Base-by-base conservation (phyloP, 257 asterid species). In the Scutellaria barbata region DNA sequence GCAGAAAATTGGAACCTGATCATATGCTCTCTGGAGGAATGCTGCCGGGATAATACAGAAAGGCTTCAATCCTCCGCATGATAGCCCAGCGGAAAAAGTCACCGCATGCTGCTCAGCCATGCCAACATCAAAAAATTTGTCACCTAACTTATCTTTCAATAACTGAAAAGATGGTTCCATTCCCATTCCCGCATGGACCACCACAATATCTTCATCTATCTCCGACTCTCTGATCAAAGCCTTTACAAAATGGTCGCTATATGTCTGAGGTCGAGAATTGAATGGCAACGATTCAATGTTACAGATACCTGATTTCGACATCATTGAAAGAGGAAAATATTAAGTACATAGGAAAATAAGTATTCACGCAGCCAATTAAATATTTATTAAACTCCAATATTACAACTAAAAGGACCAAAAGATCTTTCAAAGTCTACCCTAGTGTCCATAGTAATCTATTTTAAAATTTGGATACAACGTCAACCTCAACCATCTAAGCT, bases 21-120 rank as follows among this genome's bases (percentile, higher is more conserved):
- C 98, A 35, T 87, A 89, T 37, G 96, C 98, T 77, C 98, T 85
- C 81, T 92, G 95, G 68, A 92, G 95, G 67, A 88, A 92, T 35
- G 96, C 85, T 12, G 98, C 89, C 8, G 95, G 94, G 50, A 92
- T 89, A 64, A 89, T 86, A 74, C 98, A 92, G 60, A 92, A 92
- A 1, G 98, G 98, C 80, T 88, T 92, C 87, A 92, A 76, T 54
- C 96, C 96, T 37, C 96, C 96, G 61, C 96, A 53, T 6, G 96
- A 77, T 9, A 92, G 82, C 63, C 98, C 98, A 22, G 98, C 96
- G 10, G 96, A 83, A 77, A 92, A 92, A 51, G 98, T 89, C 4
- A 92, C 96, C 3, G 98, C 98, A 59, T 92, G 98, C 74, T 92
- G 98, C 87, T 92, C 98, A n/a, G 96, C 98, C 95, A 92, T 89